Evolutionary conservation across 2,329 filamentous ascomycete species (phyloP).

Genomic region (Alternaria novae-zelandiae): DNA sequence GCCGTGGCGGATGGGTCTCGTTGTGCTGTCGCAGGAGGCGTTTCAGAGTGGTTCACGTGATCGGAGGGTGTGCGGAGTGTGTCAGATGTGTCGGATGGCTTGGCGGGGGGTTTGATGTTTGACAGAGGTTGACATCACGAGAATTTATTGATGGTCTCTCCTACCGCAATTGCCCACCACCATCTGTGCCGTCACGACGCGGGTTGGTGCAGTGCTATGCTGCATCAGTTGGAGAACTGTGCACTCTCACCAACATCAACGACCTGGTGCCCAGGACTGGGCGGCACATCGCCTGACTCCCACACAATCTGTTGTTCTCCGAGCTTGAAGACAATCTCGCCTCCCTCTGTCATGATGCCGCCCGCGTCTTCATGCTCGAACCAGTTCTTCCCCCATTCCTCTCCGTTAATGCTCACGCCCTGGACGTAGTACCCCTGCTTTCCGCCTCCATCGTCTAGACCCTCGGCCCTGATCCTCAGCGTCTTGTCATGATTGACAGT

Average conservation of each 20-base stretch:
- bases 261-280: slow-evolving; percentile 42
- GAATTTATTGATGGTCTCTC: background rate
- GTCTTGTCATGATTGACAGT: slow-evolving; percentile 45
- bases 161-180: background rate
- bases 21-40: background rate
- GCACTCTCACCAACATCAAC: slow-evolving; percentile 24
- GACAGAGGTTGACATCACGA: background rate
- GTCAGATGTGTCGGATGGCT: slow-evolving; percentile 2
- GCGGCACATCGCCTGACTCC: slow-evolving; percentile 43
- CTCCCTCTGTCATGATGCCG: slow-evolving; percentile 42
- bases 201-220: no score
- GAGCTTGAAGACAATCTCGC: slow-evolving; percentile 43
- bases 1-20: background rate
- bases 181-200: background rate
- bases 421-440: slow-evolving; percentile 60
- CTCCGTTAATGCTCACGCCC: slow-evolving; percentile 60
- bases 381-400: slow-evolving; percentile 62
- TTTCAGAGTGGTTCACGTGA: slow-evolving; percentile 7
- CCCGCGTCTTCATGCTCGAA: slow-evolving; percentile 58
- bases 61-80: slow-evolving; percentile 1
- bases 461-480: slow-evolving; percentile 56
- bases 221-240: background rate
- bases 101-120: background rate
- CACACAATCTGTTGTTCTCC: slow-evolving; percentile 35
- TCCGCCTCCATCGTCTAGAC: slow-evolving; percentile 49